Evolutionary conservation across 2,329 filamentous ascomycete species (phyloP).

Genomic region (Penicillium sp.): DNA sequence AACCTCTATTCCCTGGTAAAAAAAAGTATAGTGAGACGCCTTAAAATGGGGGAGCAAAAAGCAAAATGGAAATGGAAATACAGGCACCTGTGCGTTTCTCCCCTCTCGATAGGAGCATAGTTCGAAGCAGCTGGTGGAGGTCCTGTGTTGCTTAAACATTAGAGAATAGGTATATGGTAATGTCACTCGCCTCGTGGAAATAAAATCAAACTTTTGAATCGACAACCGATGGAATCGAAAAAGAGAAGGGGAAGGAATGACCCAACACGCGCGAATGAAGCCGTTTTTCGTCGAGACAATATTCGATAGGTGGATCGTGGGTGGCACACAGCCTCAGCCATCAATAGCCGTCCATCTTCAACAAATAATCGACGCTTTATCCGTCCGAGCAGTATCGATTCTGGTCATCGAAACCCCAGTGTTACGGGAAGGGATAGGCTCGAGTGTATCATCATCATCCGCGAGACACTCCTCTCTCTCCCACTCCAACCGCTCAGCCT

Average conservation of each 20-base stretch:
- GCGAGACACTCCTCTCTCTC: slow-evolving; percentile 13
- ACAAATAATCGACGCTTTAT: slow-evolving; percentile 19
- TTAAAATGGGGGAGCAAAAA: background rate
- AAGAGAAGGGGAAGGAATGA: background rate
- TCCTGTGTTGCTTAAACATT: slow-evolving; percentile 3
- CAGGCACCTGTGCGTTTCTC: background rate
- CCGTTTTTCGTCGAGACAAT: background rate
- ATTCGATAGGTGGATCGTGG: too few species aligned
- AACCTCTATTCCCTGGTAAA: background rate
- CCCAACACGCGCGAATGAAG: background rate
- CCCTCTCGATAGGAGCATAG: background rate
- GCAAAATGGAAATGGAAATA: background rate
- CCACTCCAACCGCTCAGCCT: slow-evolving; percentile 23
- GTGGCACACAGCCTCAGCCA: background rate
- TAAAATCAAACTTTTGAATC: slow-evolving; percentile 5
- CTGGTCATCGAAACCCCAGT: slow-evolving; percentile 12
- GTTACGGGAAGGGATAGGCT: slow-evolving; percentile 9
- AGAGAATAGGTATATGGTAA: slow-evolving; percentile 1
- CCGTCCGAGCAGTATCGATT: slow-evolving; percentile 18
- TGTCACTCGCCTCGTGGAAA: background rate
- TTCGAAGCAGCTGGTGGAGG: background rate
- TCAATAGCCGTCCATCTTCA: background rate
- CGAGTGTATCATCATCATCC: slow-evolving; percentile 4
- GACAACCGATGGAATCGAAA: background rate
- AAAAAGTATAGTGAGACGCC: background rate